A percentile compares a stretch with the other conserved stretches of the same genome.
These are phyloP conservation scores for Plantago major DNA, from an alignment of 257 asterid species.

Conservation along the genomic window DNA sequence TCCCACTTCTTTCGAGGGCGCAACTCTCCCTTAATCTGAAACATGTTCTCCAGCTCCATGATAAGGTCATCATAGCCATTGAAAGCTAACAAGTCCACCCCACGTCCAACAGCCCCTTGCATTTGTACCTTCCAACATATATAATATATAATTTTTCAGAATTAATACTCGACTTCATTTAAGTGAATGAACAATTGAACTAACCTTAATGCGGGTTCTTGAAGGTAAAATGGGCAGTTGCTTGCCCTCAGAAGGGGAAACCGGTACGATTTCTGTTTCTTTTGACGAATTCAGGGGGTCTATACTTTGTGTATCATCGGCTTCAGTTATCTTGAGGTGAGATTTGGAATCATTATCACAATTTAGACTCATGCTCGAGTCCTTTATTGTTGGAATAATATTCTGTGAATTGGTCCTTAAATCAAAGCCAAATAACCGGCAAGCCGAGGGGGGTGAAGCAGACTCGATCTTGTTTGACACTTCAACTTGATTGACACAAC, in stretches of 20 bases:
- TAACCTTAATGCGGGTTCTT: conserved; percentile 79
- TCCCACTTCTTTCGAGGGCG: conserved; percentile 41
- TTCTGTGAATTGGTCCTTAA: conserved; percentile 47
- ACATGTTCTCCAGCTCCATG: conserved; percentile 35
- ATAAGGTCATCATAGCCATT: conserved; percentile 41
- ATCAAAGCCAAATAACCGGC: conserved; percentile 70
- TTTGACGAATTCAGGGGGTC: conserved; percentile 29
- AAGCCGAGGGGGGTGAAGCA: conserved; percentile 23
- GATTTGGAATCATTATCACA: conserved; percentile 12
- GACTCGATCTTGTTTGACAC: conserved; percentile 35
- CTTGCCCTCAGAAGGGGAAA: conserved; percentile 31
- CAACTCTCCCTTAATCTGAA: conserved; percentile 48
- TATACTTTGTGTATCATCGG: conserved; percentile 24
- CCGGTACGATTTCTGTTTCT: conserved; percentile 23
- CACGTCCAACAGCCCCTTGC: conserved; percentile 83
- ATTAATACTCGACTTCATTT: not conserved
- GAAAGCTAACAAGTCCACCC: conserved; percentile 60
- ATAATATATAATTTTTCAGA: not conserved
- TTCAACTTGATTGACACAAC: conserved; percentile 36
- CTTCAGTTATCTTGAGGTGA: conserved; percentile 22
- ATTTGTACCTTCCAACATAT: conserved; percentile 56
- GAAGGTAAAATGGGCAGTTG: conserved; percentile 34
- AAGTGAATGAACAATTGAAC: not conserved
- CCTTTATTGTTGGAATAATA: conserved; percentile 26
- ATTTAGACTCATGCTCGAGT: conserved; percentile 11